Evolutionary conservation across 108 stramenopile genomes (phyloP), one percentile per base, ranked within the genome.

Genomic region (Nitzschia inconspicua): DNA sequence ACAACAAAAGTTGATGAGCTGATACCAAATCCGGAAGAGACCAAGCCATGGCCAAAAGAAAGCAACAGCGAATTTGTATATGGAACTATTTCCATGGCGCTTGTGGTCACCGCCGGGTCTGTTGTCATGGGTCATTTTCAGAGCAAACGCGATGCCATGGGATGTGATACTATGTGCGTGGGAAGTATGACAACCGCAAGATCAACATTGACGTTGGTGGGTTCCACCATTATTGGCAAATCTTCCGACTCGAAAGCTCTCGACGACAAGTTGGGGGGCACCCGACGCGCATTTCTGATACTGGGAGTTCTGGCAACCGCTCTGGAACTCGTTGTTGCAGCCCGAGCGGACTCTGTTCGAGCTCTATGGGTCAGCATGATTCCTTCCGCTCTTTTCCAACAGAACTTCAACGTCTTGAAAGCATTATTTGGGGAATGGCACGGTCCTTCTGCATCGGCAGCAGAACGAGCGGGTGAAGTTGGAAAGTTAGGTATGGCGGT

Each of bases 401-500:
- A 94, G 34, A 89, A 91, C 62, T 83, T 88, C 41, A 76, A 63
- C 30, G 76, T 91, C 1, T 62, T 83, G 43, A 94, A 94, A 47
- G 83, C 88, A 1, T 66, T 90, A 16, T 59, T 90, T 30, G 66
- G 76, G 0, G 85, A 86, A 16, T 85, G 77, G 57, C 85, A 90
- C 52, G 80, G 76, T 37, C 68, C 70, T 34, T 52, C 78, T 18
- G 77, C 79, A 11, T 49, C 59, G 40, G 32, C 69, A 7, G 62
- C 66, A 2, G 66, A 85, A 39, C 57, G 82, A 37, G 86, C 85
- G 3, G 79, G 78, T 5, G 66, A 70, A 10, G 82, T 83, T 2
- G 93, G 93, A 5, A 83, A 69, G 41, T 56, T 94, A 19, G 93
- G 93, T 0, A 94, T 91, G 93, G 63, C 77, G 1, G 83, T 66